Evolutionary conservation across 352 stramenopile genomes (phyloP).

Genomic region (Phytophthora capsici): DNA sequence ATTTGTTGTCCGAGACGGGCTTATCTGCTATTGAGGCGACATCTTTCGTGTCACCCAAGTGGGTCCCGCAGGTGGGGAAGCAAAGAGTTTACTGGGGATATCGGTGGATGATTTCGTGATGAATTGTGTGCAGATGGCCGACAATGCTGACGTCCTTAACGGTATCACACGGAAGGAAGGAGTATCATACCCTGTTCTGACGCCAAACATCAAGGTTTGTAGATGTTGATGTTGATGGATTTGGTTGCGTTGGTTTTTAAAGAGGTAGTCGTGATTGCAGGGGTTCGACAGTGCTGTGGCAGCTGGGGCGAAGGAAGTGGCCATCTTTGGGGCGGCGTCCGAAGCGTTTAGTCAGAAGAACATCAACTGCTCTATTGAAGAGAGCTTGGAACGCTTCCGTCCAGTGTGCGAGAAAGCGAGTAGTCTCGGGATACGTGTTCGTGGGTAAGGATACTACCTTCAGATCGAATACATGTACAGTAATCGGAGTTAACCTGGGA

Average conservation of each 20-base stretch:
- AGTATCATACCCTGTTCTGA: constrained; percentile 92
- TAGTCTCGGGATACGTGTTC: constrained; percentile 83
- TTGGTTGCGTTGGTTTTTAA: not conserved
- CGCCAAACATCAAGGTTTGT: constrained; percentile 92
- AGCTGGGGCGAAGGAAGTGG: constrained; percentile 91
- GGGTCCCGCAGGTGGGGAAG: constrained; percentile 90
- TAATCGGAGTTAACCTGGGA: not conserved
- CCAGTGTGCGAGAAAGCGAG: constrained; percentile 88
- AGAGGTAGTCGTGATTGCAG: constrained; percentile 27
- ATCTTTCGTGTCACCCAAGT: constrained; percentile 97
- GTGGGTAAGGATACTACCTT: constrained; percentile 59
- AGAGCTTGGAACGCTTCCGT: constrained; percentile 94
- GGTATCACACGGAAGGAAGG: constrained; percentile 76
- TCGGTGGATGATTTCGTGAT: not conserved
- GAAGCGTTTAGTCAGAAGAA: constrained; percentile 97
- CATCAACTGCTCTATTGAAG: constrained; percentile 97
- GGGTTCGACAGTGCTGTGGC: constrained; percentile 89
- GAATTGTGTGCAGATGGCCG: constrained; percentile 89
- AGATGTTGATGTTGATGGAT: not conserved
- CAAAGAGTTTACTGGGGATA: too few relatives aligned
- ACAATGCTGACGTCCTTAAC: constrained; percentile 91
- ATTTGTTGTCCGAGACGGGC: constrained; percentile 90
- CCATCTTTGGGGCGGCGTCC: constrained; percentile 96
- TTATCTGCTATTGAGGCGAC: constrained; percentile 93
- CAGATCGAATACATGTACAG: too few relatives aligned